Percentiles rank a stretch among this genome's conserved stretches.
phyloP scores from a whole-genome alignment of 805 yeast species.

The Yamadazyma tumulicola region DNA sequence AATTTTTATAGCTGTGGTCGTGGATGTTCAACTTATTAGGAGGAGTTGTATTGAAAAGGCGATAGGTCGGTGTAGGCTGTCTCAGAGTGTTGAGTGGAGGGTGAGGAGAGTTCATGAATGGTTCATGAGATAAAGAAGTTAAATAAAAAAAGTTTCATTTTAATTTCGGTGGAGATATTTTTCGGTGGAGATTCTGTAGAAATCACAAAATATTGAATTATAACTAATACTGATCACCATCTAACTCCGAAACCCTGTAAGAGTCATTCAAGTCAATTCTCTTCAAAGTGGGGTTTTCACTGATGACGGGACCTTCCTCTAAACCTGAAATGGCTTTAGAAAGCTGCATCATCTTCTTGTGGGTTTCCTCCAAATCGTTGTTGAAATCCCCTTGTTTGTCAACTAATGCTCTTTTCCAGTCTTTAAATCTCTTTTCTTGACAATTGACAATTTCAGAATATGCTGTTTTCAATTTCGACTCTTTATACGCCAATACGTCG shows the following conservation, averaged over 20 bases:
- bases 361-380: slow-evolving; percentile 46
- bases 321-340: slow-evolving; percentile 21
- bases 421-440: slow-evolving; percentile 58
- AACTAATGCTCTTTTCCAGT: slow-evolving; percentile 57
- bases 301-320: slow-evolving; percentile 9
- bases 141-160: no score
- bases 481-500: slow-evolving; percentile 42
- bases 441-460: slow-evolving; percentile 30
- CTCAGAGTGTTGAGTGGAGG: no score
- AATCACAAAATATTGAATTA: no score
- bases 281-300: slow-evolving; percentile 4
- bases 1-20: no score
- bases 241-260: slow-evolving; percentile 1
- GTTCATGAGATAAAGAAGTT: no score
- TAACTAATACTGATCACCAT: slow-evolving; percentile 1
- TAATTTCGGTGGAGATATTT: no score
- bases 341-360: slow-evolving; percentile 31
- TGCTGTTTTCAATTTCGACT: slow-evolving; percentile 39
- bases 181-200: no score
- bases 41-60: no score
- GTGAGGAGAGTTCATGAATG: no score
- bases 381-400: slow-evolving; percentile 56
- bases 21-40: no score
- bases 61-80: no score
- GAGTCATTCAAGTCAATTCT: slow-evolving; percentile 6